Conservation (phyloP, 495 filamentous ascomycete species). For the Lasiosphaeria hispida region DNA sequence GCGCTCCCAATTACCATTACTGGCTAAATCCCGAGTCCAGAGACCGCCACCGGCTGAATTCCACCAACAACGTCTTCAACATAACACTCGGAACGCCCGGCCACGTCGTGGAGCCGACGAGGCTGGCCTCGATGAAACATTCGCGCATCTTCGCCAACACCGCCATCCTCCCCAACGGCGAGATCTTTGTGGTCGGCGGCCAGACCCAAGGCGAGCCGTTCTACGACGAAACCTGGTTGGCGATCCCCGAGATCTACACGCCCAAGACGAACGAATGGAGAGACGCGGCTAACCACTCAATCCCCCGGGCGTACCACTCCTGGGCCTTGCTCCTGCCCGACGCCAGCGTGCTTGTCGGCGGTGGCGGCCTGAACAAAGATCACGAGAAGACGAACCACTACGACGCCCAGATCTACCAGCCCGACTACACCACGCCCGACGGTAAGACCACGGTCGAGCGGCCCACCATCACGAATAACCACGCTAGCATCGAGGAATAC, state of each 20-base stretch:
- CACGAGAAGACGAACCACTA: conserved; percentile 55
- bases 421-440: conserved; percentile 48
- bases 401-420: conserved; percentile 57
- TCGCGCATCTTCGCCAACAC: conserved; percentile 33
- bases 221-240: conserved; percentile 44
- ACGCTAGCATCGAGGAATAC: neutral
- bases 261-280: conserved; percentile 32
- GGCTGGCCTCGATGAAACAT: neutral
- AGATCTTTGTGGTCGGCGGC: conserved; percentile 57
- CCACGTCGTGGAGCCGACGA: neutral
- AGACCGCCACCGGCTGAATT: neutral
- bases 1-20: conserved; percentile 9
- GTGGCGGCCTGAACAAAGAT: conserved; percentile 51
- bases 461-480: neutral
- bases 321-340: conserved; percentile 55
- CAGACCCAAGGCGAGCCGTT: conserved; percentile 48
- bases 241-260: conserved; percentile 32
- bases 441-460: neutral
- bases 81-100: conserved; percentile 5
- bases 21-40: neutral
- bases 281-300: conserved; percentile 37
- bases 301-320: conserved; percentile 57
- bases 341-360: conserved; percentile 52
- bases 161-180: conserved; percentile 57
- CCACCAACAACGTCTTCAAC: neutral